Base-by-base conservation (phyloP, 768 basidiomycete genomes). In the Agaricus blazei region DNA sequence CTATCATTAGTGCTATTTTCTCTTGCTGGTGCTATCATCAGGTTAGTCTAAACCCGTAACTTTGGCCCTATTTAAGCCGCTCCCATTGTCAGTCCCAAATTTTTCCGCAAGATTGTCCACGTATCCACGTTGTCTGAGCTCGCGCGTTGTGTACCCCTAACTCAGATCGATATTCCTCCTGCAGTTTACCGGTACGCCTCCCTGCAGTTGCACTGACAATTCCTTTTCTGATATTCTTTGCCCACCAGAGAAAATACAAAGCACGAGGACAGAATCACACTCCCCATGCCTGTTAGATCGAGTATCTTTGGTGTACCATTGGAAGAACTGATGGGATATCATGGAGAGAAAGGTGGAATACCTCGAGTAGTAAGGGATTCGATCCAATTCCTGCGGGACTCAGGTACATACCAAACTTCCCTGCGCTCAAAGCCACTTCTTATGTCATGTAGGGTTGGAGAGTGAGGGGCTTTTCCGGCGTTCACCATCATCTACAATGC, bases 131-230 rank as follows among this genome's bases (percentile, higher is more conserved):
- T 94, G 12, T 90, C 90, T 24, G 85, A 86, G 34, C 78, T 94
- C 43, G 90, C 91, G 6, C 74, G 74, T 51, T 75, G 87, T 64
- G 82, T 93, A 4, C 92, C 92, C 3, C 65, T 94, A n/a, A 89
- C 88, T 0, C 91, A 93, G 64, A 91, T 94, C 37, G 88, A 93
- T 66, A 84, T 94, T 41, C 83, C 88, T 24, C 86, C 90, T 14
- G 82, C 85, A 1, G 88, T 90, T 9, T 92, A 93, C 66, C 81
- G 84, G 91, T 93, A 62, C 7, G 34, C 48, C 87, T 75, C 54
- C 26, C 14, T 38, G 2, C 11, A 6, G 11, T 8, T 34, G 34
- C 11, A 34, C 23, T 46, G 24, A 8, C 8, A n/a, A 19, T 26
- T 42, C 26, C 49, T 12, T 38, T 8, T 49, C 12, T 19, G 19